Base-by-base conservation (phyloP, 345 rosid species). In the Arabidopsis suecica region DNA sequence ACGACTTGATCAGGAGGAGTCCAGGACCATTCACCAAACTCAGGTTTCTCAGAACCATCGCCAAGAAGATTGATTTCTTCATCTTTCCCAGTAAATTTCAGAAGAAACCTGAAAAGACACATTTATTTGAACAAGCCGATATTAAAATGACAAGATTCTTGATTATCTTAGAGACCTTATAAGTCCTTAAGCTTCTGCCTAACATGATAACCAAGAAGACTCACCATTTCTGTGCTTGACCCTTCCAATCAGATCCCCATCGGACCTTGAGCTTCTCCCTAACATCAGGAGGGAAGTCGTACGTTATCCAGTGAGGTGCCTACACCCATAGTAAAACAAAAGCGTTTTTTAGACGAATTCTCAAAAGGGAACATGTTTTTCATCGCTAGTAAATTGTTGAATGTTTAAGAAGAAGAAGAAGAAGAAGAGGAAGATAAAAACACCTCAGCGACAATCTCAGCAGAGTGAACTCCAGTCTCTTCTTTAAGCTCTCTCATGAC, bases 221-320 rank as follows among this genome's bases (percentile, higher is more conserved):
- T 63, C 42, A 90, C 99, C 99, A 95, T 80, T 90, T 95, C 76
- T 95, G 98, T 9, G 97, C 98, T 83, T 95, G 98, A 61, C 99
- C 99, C 78, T 92, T 90, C 97, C 97, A 95, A 78, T 90, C 97
- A 14, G 90, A 77, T 64, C 98, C 98, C 98, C 98, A 92, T 54
- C 81, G 87, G 54, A 57, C 73, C 73, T 85, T 89, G 32, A 95
- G 91, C 51, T 90, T 95, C 84, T 88, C 97, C 70, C 99, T 81
- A 14, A 88, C 97, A 47, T 87, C 82, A 25, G 97, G 89, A 9
- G 99, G 97, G 82, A 95, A 92, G 83, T 95, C 96, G 45, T 95
- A 95, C 0, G 98, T 79, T 74, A 92, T 63, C 99, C 99, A 95
- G 77, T 83, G 63, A 70, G 99, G 96, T 44, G 76, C 86, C 98